phyloP scores from a whole-genome alignment of 805 yeast genomes.

The Metschnikowia lachancei region DNA sequence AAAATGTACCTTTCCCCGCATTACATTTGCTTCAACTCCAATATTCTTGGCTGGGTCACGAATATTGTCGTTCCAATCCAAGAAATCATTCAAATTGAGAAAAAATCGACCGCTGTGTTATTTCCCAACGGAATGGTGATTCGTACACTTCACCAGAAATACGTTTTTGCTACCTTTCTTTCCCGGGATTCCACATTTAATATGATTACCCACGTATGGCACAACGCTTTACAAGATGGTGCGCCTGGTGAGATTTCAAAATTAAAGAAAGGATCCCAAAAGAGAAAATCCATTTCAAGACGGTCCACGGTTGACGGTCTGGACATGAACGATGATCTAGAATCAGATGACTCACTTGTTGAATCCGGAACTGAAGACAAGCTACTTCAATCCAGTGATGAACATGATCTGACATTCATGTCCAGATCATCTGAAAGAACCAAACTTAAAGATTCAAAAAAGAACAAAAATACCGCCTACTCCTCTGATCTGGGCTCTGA shows the following conservation, averaged over 20 bases:
- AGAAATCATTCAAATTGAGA: constrained; percentile 63
- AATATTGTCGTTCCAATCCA: constrained; percentile 54
- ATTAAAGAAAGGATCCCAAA: constrained; percentile 8
- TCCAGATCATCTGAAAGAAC: constrained; percentile 12
- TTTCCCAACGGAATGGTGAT: constrained; percentile 69
- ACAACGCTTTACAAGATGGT: constrained; percentile 35
- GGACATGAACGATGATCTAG: constrained; percentile 18
- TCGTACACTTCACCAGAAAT: constrained; percentile 59
- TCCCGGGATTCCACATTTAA: constrained; percentile 55
- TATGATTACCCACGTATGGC: constrained; percentile 60
- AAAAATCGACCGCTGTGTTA: constrained; percentile 61
- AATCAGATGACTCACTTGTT: constrained; percentile 26
- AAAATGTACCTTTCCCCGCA: constrained; percentile 55
- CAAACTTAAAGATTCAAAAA: constrained; percentile 3
- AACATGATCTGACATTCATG: constrained; percentile 17
- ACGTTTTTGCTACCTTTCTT: constrained; percentile 62
- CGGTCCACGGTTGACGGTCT: constrained; percentile 6
- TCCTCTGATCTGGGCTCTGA: constrained; percentile 9
- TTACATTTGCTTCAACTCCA: constrained; percentile 61
- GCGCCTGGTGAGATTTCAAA: neutral
- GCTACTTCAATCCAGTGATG: constrained; percentile 20
- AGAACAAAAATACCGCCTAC: neutral
- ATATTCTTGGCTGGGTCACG: constrained; percentile 66
- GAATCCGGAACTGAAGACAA: constrained; percentile 21
- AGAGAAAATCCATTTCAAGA: constrained; percentile 6